Evolutionary conservation across 1,284 basidiomycete species (phyloP), one percentile per base, ranked within the genome.

Genomic region (Puccinia horiana): DNA sequence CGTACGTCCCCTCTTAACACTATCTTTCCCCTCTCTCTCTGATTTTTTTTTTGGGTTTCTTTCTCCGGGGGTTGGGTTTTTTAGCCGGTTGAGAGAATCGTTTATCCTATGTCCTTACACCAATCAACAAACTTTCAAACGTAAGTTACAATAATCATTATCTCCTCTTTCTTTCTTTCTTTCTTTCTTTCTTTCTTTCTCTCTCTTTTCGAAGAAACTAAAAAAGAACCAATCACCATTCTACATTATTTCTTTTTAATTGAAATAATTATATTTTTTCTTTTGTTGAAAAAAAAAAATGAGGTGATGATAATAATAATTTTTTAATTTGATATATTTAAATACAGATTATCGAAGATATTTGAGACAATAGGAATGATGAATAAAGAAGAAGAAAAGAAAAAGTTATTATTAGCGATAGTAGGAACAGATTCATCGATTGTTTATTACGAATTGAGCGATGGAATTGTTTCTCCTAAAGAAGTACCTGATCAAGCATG

Each of bases 401-500:
- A 37, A 29, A 83, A 83, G 35, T 40, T 82, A 11, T 63, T 82
- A 69, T 29, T 78, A 18, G 81, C 82, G 20, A 85, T 85, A 42
- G 83, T 84, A 20, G 83, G 84, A 61, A 84, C 81, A 65, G 85
- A 85, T 82, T 67, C 72, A 5, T 84, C 83, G 42, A 83, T 85
- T 29, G 85, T 85, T 1, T 85, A 85, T 77, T 85, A 85, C 75
- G 84, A 84, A 20, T 74, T 85, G 16, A 75, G 67, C 42, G 32
- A 82, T 14, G 85, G 85, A 12, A 84, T 85, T 72, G 84, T 85
- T 20, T 84, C 83, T 32, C 85, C 85, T 18, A 84, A 84, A 67
- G 85, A 85, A 63, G 85, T 85, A 20, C 84, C 84, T 0, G 85
- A 85, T 49, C 85, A 75, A 76, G n/a, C n/a, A n/a, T n/a, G n/a